Evolutionary conservation across 371 early-diverging fungal genomes (phyloP).

Genomic region (Spraguea lophii): DNA sequence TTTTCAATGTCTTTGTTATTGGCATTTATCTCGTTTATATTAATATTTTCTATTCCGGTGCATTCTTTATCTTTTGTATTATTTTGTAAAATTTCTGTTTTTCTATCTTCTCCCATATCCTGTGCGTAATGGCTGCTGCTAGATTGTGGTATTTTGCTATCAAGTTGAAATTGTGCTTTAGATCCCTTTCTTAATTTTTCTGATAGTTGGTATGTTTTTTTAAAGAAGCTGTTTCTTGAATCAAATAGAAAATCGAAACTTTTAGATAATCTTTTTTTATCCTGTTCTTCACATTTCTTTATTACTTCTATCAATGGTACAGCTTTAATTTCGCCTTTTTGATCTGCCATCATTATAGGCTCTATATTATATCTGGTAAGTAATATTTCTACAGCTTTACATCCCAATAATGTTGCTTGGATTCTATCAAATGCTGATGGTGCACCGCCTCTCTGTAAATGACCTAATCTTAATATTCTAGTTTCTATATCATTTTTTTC

Average conservation of each 20-base stretch:
- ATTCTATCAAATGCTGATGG: slow-evolving; percentile 79
- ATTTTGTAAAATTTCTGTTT: no score
- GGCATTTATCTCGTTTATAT: no score
- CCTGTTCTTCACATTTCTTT: slow-evolving; percentile 48
- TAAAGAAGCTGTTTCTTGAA: slow-evolving; percentile 67
- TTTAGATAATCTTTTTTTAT: slow-evolving; percentile 52
- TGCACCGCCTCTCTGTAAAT: slow-evolving; percentile 88
- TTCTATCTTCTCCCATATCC: no score
- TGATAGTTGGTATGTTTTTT: slow-evolving; percentile 42
- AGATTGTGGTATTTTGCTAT: no score
- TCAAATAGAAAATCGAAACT: slow-evolving; percentile 69
- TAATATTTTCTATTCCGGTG: not conserved
- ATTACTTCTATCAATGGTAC: slow-evolving; percentile 72
- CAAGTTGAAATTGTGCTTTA: no score
- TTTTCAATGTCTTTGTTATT: not conserved
- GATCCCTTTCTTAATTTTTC: not conserved
- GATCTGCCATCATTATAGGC: slow-evolving; percentile 70
- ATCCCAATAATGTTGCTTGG: slow-evolving; percentile 68
- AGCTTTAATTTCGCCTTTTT: slow-evolving; percentile 60
- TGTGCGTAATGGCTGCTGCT: no score
- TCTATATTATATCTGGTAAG: slow-evolving; percentile 58
- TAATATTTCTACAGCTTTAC: slow-evolving; percentile 83
- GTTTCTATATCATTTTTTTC: slow-evolving; percentile 64
- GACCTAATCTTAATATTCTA: slow-evolving; percentile 76
- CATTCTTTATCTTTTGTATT: no score